These are phyloP conservation scores for Pseudogymnoascus sp. DNA, from an alignment of 2,329 filamentous ascomycete species.

Conservation along the genomic window DNA sequence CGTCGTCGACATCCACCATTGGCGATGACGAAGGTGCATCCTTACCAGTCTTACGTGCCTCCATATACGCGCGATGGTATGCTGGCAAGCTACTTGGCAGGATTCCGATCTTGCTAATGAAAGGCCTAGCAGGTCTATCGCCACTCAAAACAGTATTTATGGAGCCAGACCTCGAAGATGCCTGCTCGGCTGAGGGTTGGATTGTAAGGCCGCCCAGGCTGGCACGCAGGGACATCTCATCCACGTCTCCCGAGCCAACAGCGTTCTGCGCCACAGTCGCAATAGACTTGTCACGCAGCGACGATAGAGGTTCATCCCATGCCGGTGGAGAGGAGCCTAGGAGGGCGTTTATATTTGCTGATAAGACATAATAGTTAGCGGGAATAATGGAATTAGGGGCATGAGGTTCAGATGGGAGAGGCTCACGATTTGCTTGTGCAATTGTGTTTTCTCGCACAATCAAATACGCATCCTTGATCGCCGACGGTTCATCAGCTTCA, in stretches of 20 bases:
- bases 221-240: not conserved
- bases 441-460: conserved; percentile 98
- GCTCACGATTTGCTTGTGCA: conserved; percentile 76
- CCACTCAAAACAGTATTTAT: conserved; percentile 24
- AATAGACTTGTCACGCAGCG: conserved; percentile 3
- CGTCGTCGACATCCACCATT: conserved; percentile 34
- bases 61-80: conserved; percentile 86
- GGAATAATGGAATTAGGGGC: not conserved
- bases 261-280: not conserved
- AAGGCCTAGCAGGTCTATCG: conserved; percentile 21
- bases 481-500: conserved; percentile 84
- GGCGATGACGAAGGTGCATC: conserved; percentile 41
- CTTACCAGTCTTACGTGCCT: conserved; percentile 51
- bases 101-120: conserved; percentile 76
- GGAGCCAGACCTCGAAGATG: conserved; percentile 14
- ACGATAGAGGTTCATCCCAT: conserved; percentile 30
- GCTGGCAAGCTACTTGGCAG: conserved; percentile 83
- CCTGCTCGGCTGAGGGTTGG: not conserved
- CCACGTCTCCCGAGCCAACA: not conserved
- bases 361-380: not conserved
- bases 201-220: not conserved
- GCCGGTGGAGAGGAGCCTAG: conserved; percentile 47
- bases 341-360: conserved; percentile 39
- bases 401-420: conserved; percentile 1
- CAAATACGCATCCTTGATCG: conserved; percentile 97